phyloP scores from a whole-genome alignment of 192 early-diverging fungal genomes.

The Backusella tuberculispora region DNA sequence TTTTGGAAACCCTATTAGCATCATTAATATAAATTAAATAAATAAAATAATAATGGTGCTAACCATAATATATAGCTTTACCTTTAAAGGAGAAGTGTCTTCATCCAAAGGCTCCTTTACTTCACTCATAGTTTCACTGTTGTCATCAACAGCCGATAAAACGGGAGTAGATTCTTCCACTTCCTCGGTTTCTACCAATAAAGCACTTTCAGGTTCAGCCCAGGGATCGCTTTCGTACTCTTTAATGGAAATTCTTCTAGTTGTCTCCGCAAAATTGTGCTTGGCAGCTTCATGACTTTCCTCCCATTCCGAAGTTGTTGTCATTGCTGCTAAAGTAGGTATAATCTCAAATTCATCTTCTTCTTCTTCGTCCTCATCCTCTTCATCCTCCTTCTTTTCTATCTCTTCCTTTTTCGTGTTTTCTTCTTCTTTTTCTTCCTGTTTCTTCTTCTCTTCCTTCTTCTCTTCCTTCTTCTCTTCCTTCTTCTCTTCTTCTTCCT shows the following conservation, averaged over 20 bases:
- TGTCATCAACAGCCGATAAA: slow-evolving; percentile 7
- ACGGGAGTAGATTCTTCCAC: slow-evolving; percentile 3
- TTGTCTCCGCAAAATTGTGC: background rate
- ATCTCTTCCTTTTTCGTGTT: background rate
- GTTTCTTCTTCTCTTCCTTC: background rate
- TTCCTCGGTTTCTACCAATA: background rate
- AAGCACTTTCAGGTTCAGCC: slow-evolving; percentile 17
- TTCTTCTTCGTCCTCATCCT: background rate
- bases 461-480: background rate
- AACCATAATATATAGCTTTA: background rate
- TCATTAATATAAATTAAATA: background rate
- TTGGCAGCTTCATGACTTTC: background rate
- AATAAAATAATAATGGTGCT: background rate
- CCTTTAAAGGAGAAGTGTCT: slow-evolving; percentile 18
- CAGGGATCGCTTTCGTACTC: slow-evolving; percentile 21
- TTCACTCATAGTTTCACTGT: background rate
- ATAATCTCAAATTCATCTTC: slow-evolving; percentile 11
- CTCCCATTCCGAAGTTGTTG: slow-evolving; percentile 17
- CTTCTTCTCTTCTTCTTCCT: background rate
- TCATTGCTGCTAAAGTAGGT: slow-evolving; percentile 1
- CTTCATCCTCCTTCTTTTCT: background rate
- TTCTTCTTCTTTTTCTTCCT: background rate
- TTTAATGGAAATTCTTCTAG: background rate
- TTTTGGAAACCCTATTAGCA: slow-evolving; percentile 57
- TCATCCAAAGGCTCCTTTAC: slow-evolving; percentile 16